A percentile compares a stretch with the other conserved stretches of the same genome.
Evolutionary conservation across 2,329 filamentous ascomycete genomes (phyloP).

Genomic region (Penicillium hordei): DNA sequence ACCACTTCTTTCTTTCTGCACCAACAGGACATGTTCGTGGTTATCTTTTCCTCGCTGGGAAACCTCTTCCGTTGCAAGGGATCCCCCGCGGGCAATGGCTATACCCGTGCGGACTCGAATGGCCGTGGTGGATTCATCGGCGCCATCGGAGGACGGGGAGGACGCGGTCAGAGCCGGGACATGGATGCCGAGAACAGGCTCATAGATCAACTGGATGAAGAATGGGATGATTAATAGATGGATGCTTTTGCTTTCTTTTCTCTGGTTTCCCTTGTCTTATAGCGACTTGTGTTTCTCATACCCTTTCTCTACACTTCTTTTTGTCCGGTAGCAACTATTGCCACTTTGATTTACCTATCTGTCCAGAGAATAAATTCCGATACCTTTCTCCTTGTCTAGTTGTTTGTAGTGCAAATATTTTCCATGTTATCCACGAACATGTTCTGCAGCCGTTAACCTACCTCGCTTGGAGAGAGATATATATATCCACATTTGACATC

Average conservation of each 20-base stretch:
- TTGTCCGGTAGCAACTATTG: background rate
- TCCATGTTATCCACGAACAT: background rate
- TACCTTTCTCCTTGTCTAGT: background rate
- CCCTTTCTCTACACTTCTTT: background rate
- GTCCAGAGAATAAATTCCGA: background rate
- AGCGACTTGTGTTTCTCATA: background rate
- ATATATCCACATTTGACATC: background rate
- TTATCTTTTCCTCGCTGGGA: constrained; percentile 47
- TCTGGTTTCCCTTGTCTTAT: background rate
- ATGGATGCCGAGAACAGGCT: constrained; percentile 86
- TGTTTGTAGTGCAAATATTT: background rate
- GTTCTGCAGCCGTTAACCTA: background rate
- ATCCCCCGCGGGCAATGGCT: constrained; percentile 33
- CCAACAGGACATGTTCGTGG: constrained; percentile 48
- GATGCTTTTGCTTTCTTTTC: background rate
- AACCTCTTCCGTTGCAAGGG: constrained; percentile 40
- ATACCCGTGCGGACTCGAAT: constrained; percentile 34
- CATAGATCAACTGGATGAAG: constrained; percentile 94
- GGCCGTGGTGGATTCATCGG: constrained; percentile 34
- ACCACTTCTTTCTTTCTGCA: constrained; percentile 11
- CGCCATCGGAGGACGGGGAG: constrained; percentile 36
- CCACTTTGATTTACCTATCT: background rate
- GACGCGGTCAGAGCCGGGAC: constrained; percentile 27
- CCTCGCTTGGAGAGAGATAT: background rate
- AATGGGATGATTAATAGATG: constrained; percentile 73